Evolutionary conservation across 2,329 filamentous ascomycete species (phyloP), one percentile per base, ranked within the genome.

Genomic region (Arachnopeziza araneosa): DNA sequence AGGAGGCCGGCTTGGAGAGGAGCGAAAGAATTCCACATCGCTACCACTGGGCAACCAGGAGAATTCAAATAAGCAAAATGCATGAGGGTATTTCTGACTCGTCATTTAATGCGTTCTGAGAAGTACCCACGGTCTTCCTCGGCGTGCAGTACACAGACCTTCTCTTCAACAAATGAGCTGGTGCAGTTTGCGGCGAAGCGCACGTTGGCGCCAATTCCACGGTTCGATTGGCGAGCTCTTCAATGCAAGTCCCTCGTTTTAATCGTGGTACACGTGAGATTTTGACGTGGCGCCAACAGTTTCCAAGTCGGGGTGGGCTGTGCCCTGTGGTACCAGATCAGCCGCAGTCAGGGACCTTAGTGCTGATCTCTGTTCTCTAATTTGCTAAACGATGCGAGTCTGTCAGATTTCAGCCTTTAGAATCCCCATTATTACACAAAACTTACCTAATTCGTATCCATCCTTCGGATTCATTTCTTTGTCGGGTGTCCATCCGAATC

Each of bases 1-100:
- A 60, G 24, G 24, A 59, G 19, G 21, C n/a, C 17, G 24, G 44
- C 44, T 14, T 51, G 7, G 22, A 17, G 17, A 44, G 36, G 17
- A 24, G 44, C 32, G 30, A 23, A 44, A 6, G 36, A 44, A 1
- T 54, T 14, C 56, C 64, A 14, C 23, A 60, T 48, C 57, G 62
- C 48, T 66, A 66, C 50, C 60, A 66, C 22, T 66, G 26, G 44
- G 51, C 55, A 4, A 63, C 51, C 3, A 52, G 57, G 9, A 30
- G 26, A 30, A 30, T 9, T 30, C 9, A 30, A 30, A 30, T 4
- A 30, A 9, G 9, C 26, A 30, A 30, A 30, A 30, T 30, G 26
- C 26, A 30, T 30, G 26, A 30, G 9, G 26, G 4, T 9, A 4
- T 5, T 5, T 30, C 17, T 12, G 36, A 44, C 6, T 17, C 6